Evolutionary conservation across 306 rosid genomes (phyloP), one percentile per base, ranked within the genome.

Genomic region (Geum urbanum): DNA sequence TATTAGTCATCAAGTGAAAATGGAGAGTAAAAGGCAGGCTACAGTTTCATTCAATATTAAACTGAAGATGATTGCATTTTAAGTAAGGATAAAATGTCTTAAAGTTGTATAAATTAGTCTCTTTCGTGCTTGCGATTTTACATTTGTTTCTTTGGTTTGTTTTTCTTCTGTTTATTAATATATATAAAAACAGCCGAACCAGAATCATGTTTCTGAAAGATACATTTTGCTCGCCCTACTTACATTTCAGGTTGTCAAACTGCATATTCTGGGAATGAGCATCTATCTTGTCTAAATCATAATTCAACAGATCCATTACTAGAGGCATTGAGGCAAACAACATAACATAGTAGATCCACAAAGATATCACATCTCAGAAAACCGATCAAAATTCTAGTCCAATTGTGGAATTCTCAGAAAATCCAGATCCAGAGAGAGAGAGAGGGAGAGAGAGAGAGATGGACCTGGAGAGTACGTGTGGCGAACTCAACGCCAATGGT

Each of bases 401-500:
- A 24, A 37, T 10, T 15, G 16, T 8, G 32, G 61, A 14, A 46
- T 45, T 66, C 9, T 5, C 48, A 27, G 14, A 8, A 72, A 10
- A 60, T n/a, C 47, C 52, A 50, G 73, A 78, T 76, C 79, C 74
- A 62, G 62, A 49, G 37, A 32, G 37, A 32, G 37, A 32, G 37
- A 49, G 18, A n/a, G 53, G 61, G 40, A 72, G 63, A 67, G 64
- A 45, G 64, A 57, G 39, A 74, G 9, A 10, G 4, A 46, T 6
- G 62, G 67, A 89, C 96, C 96, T 92, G 78, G n/a, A 92, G 96
- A 7, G 98, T 92, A 15, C 96, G 92, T 10, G 98, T 90, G 57
- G 98, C 96, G 69, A 92, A 92, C 78, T 92, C 98, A 18, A 92
- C 96, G 63, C 98, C 98, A 67, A 92, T 92, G 70, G 98, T 92